phyloP scores from a whole-genome alignment of 805 yeast genomes.

The Metahyphopichia silvanorum region DNA sequence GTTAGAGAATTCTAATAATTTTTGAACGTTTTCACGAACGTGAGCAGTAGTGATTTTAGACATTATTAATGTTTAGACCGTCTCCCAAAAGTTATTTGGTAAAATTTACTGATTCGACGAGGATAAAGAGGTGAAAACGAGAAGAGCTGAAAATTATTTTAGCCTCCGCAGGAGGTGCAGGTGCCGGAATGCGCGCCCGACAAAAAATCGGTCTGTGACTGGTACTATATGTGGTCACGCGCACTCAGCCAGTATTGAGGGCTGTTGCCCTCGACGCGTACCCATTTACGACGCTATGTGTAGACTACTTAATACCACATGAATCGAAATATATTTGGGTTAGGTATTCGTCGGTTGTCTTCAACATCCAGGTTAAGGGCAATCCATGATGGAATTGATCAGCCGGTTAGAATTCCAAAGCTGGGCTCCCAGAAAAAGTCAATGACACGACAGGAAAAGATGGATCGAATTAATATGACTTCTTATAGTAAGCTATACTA shows the following conservation, averaged over 20 bases:
- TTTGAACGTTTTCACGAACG: slow-evolving; percentile 95
- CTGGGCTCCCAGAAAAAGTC: not conserved
- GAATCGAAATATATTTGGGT: too few relatives aligned
- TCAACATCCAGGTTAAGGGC: too few relatives aligned
- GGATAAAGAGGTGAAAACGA: slow-evolving; percentile 29
- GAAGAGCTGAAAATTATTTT: slow-evolving; percentile 4
- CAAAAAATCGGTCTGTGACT: slow-evolving; percentile 3
- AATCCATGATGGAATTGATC: not conserved
- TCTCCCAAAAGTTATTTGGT: slow-evolving; percentile 69
- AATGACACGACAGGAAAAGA: slow-evolving; percentile 21
- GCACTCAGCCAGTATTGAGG: not conserved
- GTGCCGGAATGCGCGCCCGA: slow-evolving; percentile 1
- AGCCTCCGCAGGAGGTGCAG: slow-evolving; percentile 1
- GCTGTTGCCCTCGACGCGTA: slow-evolving; percentile 1
- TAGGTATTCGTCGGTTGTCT: too few relatives aligned
- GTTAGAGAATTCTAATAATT: slow-evolving; percentile 83
- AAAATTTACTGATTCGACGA: slow-evolving; percentile 55
- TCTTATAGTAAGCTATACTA: slow-evolving; percentile 23
- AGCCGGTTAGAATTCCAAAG: not conserved
- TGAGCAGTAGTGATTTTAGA: slow-evolving; percentile 88
- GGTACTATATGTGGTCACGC: slow-evolving; percentile 1
- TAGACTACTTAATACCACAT: too few relatives aligned
- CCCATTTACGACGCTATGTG: too few relatives aligned
- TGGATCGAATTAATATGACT: slow-evolving; percentile 18
- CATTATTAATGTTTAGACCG: slow-evolving; percentile 52